Evolutionary conservation across 129 eudicot genomes (phyloP), one percentile per base, ranked within the genome.

Genomic region (Cynara cardunculus): DNA sequence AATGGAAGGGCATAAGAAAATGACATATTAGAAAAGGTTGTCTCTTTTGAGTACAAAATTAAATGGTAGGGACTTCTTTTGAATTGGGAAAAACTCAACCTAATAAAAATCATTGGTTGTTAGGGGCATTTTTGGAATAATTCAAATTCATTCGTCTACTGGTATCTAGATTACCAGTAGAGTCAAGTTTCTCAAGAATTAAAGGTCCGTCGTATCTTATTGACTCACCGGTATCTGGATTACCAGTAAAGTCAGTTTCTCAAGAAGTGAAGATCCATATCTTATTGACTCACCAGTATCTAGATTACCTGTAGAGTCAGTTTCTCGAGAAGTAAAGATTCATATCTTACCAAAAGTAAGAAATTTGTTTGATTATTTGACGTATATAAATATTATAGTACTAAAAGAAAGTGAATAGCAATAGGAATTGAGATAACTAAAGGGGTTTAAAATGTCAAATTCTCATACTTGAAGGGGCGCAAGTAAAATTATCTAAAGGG

Each of bases 51-150:
- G 69, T 22, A 66, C 84, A 41, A 73, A 64, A 5, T 16, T 41
- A 14, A 72, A 73, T 62, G 78, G 80, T 81, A 65, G 84, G 79
- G 66, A 49, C 46, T 72, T 37, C 18, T 30, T 77, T 74, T 65
- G 25, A 73, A 73, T 39, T 65, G 31, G 41, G 12, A 53, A 65
- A 81, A 37, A 59, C 77, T 71, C 59, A 79, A 31, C 34, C 69
- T 2, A 30, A 30, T 70, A 71, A 28, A 44, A 71, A 49, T 46
- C 25, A 70, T 79, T 70, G 83, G 70, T 79, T 30, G 82, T 32
- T 13, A 46, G 59, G n/a, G 65, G 65, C n/a, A 2, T 56, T 56
- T 56, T 56, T n/a, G 31, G 16, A 18, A 39, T 3, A 25, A 5
- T 18, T 37, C n/a, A 69, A 26, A 78, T 14, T 44, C 28, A 66